Evolutionary conservation across 805 yeast species (phyloP).

Genomic region (Debaryomyces maramus): DNA sequence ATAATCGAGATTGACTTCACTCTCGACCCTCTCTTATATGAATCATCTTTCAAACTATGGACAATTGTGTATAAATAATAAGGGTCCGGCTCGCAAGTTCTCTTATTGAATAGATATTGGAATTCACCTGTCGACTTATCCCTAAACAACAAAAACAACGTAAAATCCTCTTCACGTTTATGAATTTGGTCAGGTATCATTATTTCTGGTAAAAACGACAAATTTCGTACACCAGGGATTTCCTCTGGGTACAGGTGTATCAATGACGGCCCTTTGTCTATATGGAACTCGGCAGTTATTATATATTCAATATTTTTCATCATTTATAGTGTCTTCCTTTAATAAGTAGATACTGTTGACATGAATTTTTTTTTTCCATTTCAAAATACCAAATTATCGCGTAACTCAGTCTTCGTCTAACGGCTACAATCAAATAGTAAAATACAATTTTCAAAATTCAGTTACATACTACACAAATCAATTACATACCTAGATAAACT

Average conservation of each 20-base stretch:
- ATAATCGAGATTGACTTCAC: constrained; percentile 62
- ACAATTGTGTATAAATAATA: constrained; percentile 59
- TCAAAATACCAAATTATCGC: neutral
- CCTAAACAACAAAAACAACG: constrained; percentile 53
- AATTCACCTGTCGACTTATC: constrained; percentile 39
- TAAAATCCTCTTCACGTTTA: constrained; percentile 56
- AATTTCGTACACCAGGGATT: constrained; percentile 36
- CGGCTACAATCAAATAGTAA: neutral
- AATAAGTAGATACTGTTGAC: no score
- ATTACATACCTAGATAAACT: neutral
- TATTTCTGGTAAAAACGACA: constrained; percentile 48
- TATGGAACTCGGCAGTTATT: constrained; percentile 77
- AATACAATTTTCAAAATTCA: constrained; percentile 2
- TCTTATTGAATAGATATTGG: constrained; percentile 34
- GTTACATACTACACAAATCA: constrained; percentile 1
- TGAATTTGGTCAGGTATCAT: constrained; percentile 66
- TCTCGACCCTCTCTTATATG: constrained; percentile 55
- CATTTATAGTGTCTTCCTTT: constrained; percentile 1
- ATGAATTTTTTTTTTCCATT: neutral
- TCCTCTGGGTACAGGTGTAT: constrained; percentile 46
- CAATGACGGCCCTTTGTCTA: constrained; percentile 68
- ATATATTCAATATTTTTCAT: constrained; percentile 51
- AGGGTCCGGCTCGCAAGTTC: constrained; percentile 39
- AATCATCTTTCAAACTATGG: constrained; percentile 43
- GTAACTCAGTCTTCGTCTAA: no score